Conservation (phyloP, 1,139 yeast species). For the Arxiozyma telluris region DNA sequence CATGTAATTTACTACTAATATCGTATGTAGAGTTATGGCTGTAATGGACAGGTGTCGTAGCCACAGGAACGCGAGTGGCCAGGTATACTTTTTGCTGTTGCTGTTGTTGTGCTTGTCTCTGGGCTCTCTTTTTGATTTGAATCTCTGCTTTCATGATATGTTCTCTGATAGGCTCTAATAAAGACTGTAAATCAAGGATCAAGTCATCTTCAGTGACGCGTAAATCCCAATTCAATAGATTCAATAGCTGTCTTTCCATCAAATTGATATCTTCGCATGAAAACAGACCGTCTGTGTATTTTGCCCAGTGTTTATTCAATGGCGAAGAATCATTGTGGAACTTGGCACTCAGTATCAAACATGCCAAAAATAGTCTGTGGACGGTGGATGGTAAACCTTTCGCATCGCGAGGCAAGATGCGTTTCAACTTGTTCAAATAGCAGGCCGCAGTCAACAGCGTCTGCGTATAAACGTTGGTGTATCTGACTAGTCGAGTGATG, state of each 20-base stretch:
- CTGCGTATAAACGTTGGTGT: slow-evolving; percentile 69
- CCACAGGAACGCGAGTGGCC: neutral
- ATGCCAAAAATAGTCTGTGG: slow-evolving; percentile 66
- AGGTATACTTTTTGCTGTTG: neutral
- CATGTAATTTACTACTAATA: slow-evolving; percentile 7
- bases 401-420: slow-evolving; percentile 57
- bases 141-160: slow-evolving; percentile 39
- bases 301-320: slow-evolving; percentile 69
- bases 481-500: slow-evolving; percentile 57
- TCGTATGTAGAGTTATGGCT: neutral
- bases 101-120: neutral
- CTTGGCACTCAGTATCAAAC: slow-evolving; percentile 63
- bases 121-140: slow-evolving; percentile 14
- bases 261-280: slow-evolving; percentile 59
- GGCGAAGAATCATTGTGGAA: slow-evolving; percentile 72
- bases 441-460: slow-evolving; percentile 66
- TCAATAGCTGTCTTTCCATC: slow-evolving; percentile 71
- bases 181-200: slow-evolving; percentile 38
- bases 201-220: slow-evolving; percentile 49
- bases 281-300: slow-evolving; percentile 65
- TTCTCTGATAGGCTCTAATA: slow-evolving; percentile 54
- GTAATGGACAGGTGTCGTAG: neutral
- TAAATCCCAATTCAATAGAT: slow-evolving; percentile 62
- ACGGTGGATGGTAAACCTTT: slow-evolving; percentile 70
- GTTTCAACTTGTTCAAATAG: slow-evolving; percentile 51